These are phyloP conservation scores for Asterochloris sp. DNA, from an alignment of 139 green algal species.

Conservation along the genomic window DNA sequence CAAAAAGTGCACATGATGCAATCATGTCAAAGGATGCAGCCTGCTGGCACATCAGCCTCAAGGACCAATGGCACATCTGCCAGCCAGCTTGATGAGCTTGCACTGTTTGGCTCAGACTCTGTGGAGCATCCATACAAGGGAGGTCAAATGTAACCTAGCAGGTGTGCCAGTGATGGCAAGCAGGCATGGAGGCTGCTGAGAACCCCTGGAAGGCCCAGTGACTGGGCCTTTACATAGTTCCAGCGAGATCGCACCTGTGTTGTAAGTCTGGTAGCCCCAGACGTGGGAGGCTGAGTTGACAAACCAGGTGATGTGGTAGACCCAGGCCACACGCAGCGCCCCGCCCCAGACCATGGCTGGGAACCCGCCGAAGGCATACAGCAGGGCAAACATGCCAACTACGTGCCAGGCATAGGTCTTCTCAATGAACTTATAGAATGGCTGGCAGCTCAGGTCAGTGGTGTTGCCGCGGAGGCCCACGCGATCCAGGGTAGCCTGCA, in stretches of 20 bases:
- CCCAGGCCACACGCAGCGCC: conserved; percentile 83
- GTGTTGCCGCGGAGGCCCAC: conserved; percentile 80
- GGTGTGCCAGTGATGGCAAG: too few species aligned
- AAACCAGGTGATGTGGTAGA: conserved; percentile 99
- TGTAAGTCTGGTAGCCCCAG: conserved; percentile 92
- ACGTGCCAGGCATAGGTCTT: conserved; percentile 90
- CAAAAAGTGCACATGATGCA: background rate
- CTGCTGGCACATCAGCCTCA: too few species aligned
- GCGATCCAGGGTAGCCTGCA: conserved; percentile 68
- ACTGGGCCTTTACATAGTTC: too few species aligned
- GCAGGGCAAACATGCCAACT: conserved; percentile 61
- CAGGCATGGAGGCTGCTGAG: too few species aligned
- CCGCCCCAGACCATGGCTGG: conserved; percentile 93
- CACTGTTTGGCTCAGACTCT: too few species aligned
- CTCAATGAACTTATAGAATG: conserved; percentile 89
- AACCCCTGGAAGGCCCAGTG: too few species aligned
- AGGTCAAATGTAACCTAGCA: too few species aligned
- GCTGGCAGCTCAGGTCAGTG: conserved; percentile 79
- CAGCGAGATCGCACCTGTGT: conserved; percentile 53
- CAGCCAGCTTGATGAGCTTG: too few species aligned
- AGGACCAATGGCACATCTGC: too few species aligned
- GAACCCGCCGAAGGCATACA: conserved; percentile 86
- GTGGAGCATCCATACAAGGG: too few species aligned
- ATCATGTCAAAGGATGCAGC: too few species aligned
- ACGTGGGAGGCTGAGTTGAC: conserved; percentile 95